A percentile compares a stretch with the other conserved stretches of the same genome.
Conservation (phyloP, 2,329 filamentous ascomycete genomes). For the Orbilia brochopaga region DNA sequence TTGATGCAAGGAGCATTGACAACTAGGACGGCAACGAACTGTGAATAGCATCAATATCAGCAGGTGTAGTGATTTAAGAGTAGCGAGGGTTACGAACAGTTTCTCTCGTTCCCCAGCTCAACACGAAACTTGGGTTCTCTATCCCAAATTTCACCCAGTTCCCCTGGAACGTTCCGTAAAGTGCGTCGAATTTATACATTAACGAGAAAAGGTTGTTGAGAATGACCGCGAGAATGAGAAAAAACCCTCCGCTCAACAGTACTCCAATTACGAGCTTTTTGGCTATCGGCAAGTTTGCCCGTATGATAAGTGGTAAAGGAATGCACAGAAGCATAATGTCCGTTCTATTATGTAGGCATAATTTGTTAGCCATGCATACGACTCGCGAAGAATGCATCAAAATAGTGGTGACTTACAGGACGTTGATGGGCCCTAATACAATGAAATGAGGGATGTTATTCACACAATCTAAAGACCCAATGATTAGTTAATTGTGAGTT, state of each 20-base stretch:
- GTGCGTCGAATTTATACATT: constrained; percentile 44
- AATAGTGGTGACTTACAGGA: constrained; percentile 21
- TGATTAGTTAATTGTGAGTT: not conserved
- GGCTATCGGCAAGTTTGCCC: constrained; percentile 25
- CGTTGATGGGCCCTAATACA: constrained; percentile 41
- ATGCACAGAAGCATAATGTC: constrained; percentile 49
- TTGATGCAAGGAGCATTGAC: constrained; percentile 50
- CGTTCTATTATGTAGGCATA: constrained; percentile 12
- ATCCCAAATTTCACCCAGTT: constrained; percentile 36
- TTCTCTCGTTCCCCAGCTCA: constrained; percentile 48
- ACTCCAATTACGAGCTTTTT: constrained; percentile 41
- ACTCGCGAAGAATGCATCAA: not conserved
- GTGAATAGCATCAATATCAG: not conserved
- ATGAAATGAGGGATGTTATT: constrained; percentile 48
- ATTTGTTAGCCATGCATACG: not conserved
- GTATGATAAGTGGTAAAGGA: constrained; percentile 36
- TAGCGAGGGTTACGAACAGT: constrained; percentile 17
- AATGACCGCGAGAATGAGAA: constrained; percentile 43
- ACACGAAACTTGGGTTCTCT: constrained; percentile 46
- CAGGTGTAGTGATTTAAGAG: not conserved
- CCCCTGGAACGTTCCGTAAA: constrained; percentile 37
- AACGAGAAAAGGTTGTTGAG: constrained; percentile 49
- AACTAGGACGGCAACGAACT: constrained; percentile 46
- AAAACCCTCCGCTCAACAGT: constrained; percentile 38
- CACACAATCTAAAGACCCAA: constrained; percentile 21